Base-by-base conservation (phyloP, 1,284 basidiomycete species). In the Heliocybe sulcata region DNA sequence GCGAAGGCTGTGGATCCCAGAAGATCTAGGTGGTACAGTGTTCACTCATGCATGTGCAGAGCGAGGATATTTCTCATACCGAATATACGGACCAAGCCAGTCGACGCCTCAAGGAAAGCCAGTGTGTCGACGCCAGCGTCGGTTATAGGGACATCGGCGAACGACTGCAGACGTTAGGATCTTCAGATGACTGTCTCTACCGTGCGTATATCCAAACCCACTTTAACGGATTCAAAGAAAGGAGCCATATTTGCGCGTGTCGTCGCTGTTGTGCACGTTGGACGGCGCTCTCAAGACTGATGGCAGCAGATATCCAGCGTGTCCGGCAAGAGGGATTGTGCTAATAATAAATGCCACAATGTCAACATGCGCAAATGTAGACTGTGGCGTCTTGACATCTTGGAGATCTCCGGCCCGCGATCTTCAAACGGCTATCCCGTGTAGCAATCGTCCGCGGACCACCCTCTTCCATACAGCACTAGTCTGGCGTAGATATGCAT, bases 71-170 rank as follows among this genome's bases (percentile, higher is more conserved):
- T 35, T 11, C 20, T 50, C 23, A n/a, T 63, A 96, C 94, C 90
- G 68, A 99, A 98, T 63, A 99, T 77, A 61, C 88, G 87, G 60
- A 96, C 89, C 51, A 99, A 79, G 47, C 93, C 94, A 62, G 92
- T 82, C 2, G 91, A 81, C 9, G 97, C 97, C 65, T 97, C 86
- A 59, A 96, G 79, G 76, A 99, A 99, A 47, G 80, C 76, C 45
- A 82, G 69, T 2, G 97, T 98, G 68, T 98, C 87, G 68, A 99
- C 84, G 61, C 96, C 95, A 60, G 78, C 79, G 62, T 92, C 87
- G 58, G 89, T 92, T 65, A 93, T 79, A 33, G 89, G 82, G 29
- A 99, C 96, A 71, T 97, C 90, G 63, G 84, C 85, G 68, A 93
- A 98, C 23, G 91, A 94, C 93, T 96, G 57, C 27, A n/a, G 38